Base-by-base conservation (phyloP, 257 asterid genomes). In the Plectranthus barbatus region DNA sequence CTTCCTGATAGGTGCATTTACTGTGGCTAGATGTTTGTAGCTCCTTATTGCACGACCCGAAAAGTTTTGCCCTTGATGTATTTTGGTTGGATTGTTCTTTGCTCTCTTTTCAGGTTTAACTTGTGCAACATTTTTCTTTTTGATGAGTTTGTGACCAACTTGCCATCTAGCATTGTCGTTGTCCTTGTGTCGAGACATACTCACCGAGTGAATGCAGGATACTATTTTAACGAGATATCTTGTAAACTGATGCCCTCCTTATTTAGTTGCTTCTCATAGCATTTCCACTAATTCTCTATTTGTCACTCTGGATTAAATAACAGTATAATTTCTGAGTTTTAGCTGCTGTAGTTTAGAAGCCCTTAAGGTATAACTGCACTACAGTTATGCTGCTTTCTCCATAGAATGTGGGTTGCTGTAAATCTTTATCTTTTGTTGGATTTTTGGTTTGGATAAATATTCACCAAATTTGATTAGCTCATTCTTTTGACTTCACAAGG, bases 401-500 rank as follows among this genome's bases (percentile, higher is more conserved):
- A 19, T 44, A 55, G 12, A 19, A 29, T 9, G 7, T n/a, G n/a
- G 31, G 5, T n/a, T 39, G 17, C 42, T 2, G 31, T 18, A 19
- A 39, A 51, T 17, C 54, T 47, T 44, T 33, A 20, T 60, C 67
- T 18, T 19, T 20, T 33, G 2, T 14, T 15, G 47, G 8, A 10
- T 11, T 15, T 70, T 21, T 21, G 3, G 40, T 7, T 57, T 55
- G 4, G 29, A 23, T 42, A 40, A 64, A 23, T 49, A 18, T 48
- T 52, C 13, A 55, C 14, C 8, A 4, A 6, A 44, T 47, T 45
- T 60, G 8, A 14, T 23, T 64, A 61, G 20, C 63, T 53, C 26
- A 11, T 23, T 60, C 14, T 69, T 56, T 64, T 72, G 44, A 58
- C 31, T 78, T 58, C 33, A 33, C 49, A 41, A 83, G 87, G 79